A percentile compares a stretch with the other conserved stretches of the same genome.
Conservation (phyloP, 2,329 filamentous ascomycete genomes). For the Fusarium virguliforme region DNA sequence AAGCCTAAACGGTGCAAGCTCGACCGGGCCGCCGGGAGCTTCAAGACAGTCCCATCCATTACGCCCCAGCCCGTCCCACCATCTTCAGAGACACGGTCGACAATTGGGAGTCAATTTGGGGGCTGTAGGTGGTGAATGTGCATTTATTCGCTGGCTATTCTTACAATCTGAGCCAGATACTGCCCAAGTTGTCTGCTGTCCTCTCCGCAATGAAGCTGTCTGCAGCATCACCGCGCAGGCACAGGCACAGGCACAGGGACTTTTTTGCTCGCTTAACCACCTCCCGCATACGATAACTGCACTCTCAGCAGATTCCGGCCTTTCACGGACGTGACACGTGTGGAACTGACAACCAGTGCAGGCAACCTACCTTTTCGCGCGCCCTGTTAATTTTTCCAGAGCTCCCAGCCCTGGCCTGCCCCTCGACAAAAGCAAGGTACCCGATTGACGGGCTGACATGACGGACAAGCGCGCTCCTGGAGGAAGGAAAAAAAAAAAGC, state of each 20-base stretch:
- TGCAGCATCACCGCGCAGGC: neutral
- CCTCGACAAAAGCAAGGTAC: constrained; percentile 5
- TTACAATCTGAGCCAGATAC: neutral
- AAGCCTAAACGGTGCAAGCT: constrained; percentile 24
- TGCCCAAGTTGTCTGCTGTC: neutral
- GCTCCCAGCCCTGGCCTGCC: neutral
- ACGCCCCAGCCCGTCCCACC: constrained; percentile 24
- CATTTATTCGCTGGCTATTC: constrained; percentile 8
- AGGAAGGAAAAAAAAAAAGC: neutral
- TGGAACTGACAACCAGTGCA: constrained; percentile 4
- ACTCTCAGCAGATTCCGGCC: neutral
- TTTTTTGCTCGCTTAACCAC: constrained; percentile 10
- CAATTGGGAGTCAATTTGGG: neutral
- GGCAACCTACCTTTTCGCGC: neutral
- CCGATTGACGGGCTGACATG: constrained; percentile 10
- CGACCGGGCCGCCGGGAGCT: constrained; percentile 41
- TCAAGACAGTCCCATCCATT: constrained; percentile 19
- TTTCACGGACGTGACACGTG: constrained; percentile 10
- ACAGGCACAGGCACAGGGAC: neutral
- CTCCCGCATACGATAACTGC: constrained; percentile 1
- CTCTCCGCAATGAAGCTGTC: neutral
- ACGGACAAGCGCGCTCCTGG: neutral
- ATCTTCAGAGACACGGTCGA: neutral
- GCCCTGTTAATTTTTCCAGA: neutral
- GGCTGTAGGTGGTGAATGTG: neutral